Evolutionary conservation across 768 basidiomycete species (phyloP).

Genomic region (Porpolomopsis calyptriformis): DNA sequence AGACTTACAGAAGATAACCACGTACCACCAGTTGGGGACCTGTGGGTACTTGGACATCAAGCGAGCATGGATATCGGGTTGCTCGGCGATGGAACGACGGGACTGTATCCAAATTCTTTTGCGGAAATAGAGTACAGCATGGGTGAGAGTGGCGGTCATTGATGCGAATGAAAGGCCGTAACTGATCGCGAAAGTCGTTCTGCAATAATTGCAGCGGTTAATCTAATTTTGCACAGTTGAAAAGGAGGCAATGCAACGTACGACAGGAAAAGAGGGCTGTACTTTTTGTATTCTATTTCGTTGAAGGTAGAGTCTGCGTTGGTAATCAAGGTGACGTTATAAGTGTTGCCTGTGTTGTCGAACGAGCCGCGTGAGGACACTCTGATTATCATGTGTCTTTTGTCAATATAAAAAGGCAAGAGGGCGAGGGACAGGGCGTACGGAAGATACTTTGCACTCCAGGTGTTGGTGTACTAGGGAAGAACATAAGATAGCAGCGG

Average conservation of each 20-base stretch:
- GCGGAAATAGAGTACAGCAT: constrained; percentile 64
- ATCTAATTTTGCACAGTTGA: constrained; percentile 33
- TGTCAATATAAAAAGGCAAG: constrained; percentile 2
- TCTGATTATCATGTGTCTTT: constrained; percentile 12
- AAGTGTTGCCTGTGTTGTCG: constrained; percentile 47
- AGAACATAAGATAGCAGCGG: not conserved
- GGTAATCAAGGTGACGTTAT: constrained; percentile 50
- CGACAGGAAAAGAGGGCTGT: constrained; percentile 55
- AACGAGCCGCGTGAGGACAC: constrained; percentile 56
- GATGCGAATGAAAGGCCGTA: constrained; percentile 77
- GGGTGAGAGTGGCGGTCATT: constrained; percentile 64
- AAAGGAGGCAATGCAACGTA: constrained; percentile 18
- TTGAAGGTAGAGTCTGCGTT: constrained; percentile 46
- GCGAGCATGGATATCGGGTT: constrained; percentile 77
- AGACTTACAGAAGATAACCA: constrained; percentile 44
- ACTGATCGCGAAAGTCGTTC: constrained; percentile 61
- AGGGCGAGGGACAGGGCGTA: constrained; percentile 16
- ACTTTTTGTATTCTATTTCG: constrained; percentile 39
- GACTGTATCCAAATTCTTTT: constrained; percentile 69
- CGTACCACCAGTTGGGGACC: constrained; percentile 84
- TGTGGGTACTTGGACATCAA: constrained; percentile 69
- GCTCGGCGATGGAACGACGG: constrained; percentile 61
- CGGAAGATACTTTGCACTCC: constrained; percentile 48
- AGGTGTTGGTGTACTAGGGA: constrained; percentile 48
- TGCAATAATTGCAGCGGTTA: constrained; percentile 37